Conservation (phyloP, 352 stramenopile species). For the Halophytophthora batemanensis region DNA sequence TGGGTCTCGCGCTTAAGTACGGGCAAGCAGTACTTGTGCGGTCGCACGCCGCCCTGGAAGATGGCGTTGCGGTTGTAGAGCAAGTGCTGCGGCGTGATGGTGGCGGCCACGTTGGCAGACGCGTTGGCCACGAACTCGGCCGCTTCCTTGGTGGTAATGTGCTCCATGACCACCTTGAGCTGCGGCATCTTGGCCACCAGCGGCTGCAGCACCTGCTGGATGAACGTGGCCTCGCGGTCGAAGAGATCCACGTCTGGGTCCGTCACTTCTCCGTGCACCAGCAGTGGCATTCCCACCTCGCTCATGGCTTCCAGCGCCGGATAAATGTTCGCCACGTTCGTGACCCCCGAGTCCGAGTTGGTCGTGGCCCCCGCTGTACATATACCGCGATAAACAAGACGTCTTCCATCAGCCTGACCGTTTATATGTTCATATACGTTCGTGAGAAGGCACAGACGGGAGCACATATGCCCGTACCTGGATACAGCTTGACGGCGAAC, state of each 20-base stretch:
- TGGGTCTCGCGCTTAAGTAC: constrained; percentile 97
- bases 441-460: neutral
- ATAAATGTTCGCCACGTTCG: constrained; percentile 94
- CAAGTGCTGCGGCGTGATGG: constrained; percentile 99
- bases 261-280: constrained; percentile 97
- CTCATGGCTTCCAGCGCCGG: constrained; percentile 77
- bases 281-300: constrained; percentile 89
- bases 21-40: constrained; percentile 99
- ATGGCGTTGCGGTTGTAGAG: constrained; percentile 98
- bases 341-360: constrained; percentile 98
- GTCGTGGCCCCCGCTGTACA: constrained; percentile 93
- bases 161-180: constrained; percentile 99
- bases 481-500: constrained; percentile 98
- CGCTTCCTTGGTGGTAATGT: constrained; percentile 97
- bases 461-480: constrained; percentile 38
- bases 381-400: neutral
- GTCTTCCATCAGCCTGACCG: neutral
- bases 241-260: constrained; percentile 96
- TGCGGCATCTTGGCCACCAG: constrained; percentile 91
- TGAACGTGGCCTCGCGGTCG: constrained; percentile 96
- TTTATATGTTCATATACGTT: neutral
- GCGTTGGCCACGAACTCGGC: constrained; percentile 92
- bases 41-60: constrained; percentile 92
- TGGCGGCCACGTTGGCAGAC: constrained; percentile 92
- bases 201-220: constrained; percentile 94